Evolutionary conservation across 2,329 filamentous ascomycete genomes (phyloP), one percentile per base, ranked within the genome.

Genomic region (Cladorrhinum sp.): DNA sequence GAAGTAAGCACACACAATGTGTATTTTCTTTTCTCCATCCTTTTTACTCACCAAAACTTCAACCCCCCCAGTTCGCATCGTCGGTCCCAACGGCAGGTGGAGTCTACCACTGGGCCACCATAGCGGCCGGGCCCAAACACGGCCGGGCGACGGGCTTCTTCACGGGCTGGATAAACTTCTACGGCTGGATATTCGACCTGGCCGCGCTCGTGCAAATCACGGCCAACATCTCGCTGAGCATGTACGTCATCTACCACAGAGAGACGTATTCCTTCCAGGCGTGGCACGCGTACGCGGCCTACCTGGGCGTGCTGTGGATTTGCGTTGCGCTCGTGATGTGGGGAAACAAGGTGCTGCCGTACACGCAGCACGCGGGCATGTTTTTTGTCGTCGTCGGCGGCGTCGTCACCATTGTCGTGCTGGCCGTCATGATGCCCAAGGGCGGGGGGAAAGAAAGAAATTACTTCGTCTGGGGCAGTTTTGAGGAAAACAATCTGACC

Each of bases 171-270:
- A 74, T 79, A 64, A 85, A 85, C 69, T 83, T 83, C 66, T 82
- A 80, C 62, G 82, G 79, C 14, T 88, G 86, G 86, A 80, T 87
- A 64, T 85, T 87, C 61, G 84, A 83, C 63, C 77, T 85, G 5
- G 82, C 84, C 3, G 83, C 83, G 1, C 82, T 87, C 67, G 74
- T 81, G 16, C 78, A 81, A 60, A 85, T 88, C 61, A 77, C 84
- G 3, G 80, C 80, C 63, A 86, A 87, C 67, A 79, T 86, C 65
- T 73, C 80, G 12, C 80, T 88, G 18, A 81, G 83, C 66, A 82
- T 88, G 79, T 88, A 87, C 69, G 77, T 79, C 5, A 72, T 84
- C 26, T 86, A 83, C 73, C 81, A 87, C 67, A 77, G 79, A 1
- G 80, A 74, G 62, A 71, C 73, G 5, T 85, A 84, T 58, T 72